Evolutionary conservation across 352 stramenopile genomes (phyloP).

Genomic region (Globisporangium radiosum): DNA sequence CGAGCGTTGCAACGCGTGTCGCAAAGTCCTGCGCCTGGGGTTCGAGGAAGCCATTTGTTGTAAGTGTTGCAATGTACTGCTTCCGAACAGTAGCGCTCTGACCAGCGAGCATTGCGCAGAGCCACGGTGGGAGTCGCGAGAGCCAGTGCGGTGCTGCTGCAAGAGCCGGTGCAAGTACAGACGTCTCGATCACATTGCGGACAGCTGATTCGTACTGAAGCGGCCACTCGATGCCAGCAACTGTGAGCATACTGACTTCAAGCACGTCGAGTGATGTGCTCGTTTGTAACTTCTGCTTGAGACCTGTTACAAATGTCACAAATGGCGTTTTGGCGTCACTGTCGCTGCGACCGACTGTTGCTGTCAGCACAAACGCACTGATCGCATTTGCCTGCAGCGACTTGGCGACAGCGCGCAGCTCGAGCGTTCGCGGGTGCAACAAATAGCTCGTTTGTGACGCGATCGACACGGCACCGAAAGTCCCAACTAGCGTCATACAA

Average conservation of each 20-base stretch:
- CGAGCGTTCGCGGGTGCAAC: conserved; percentile 29
- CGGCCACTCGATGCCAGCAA: conserved; percentile 2
- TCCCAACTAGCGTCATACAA: conserved; percentile 21
- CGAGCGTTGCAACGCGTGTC: conserved; percentile 26
- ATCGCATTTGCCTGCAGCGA: conserved; percentile 18
- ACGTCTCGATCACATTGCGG: not conserved
- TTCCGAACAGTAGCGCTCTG: conserved; percentile 16
- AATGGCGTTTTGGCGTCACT: conserved; percentile 20
- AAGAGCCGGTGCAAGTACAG: conserved; percentile 2
- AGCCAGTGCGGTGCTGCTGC: conserved; percentile 2
- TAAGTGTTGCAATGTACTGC: conserved; percentile 23
- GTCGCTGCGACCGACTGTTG: too few relatives aligned
- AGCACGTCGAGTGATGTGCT: conserved; percentile 6
- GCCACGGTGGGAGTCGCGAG: conserved; percentile 10
- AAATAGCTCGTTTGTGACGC: conserved; percentile 18
- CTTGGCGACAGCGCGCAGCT: conserved; percentile 27
- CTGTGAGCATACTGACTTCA: conserved; percentile 4
- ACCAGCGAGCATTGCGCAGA: conserved; percentile 7
- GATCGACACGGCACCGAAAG: conserved; percentile 11
- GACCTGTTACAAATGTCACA: conserved; percentile 16
- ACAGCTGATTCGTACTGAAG: not conserved
- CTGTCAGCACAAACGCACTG: not conserved
- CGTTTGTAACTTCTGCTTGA: not conserved
- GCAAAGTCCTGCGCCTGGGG: conserved; percentile 33
- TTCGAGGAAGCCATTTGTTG: conserved; percentile 27